These are phyloP conservation scores for Psilocybe cubensis DNA, from an alignment of 768 basidiomycete species.

Conservation along the genomic window DNA sequence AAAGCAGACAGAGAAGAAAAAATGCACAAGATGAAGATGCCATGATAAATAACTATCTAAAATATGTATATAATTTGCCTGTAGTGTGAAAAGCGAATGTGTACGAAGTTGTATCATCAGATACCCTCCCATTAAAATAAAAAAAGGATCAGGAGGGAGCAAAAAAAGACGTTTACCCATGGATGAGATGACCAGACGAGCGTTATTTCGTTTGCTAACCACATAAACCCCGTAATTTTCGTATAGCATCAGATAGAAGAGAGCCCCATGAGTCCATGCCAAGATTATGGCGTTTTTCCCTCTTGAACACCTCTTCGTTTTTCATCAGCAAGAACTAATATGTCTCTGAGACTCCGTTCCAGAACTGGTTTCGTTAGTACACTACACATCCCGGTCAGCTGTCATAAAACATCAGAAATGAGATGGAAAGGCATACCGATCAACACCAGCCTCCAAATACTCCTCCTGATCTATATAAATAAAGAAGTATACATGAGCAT, in stretches of 20 bases:
- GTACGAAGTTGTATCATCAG: not conserved
- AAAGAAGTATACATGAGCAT: conserved; percentile 3
- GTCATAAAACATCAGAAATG: not conserved
- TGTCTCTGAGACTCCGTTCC: conserved; percentile 54
- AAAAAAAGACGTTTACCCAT: not conserved
- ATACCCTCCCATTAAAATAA: not conserved
- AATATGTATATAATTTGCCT: not conserved
- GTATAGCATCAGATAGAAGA: not conserved
- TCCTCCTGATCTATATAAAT: conserved; percentile 67
- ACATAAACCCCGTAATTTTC: not conserved
- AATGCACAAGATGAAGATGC: not conserved
- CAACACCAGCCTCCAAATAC: conserved; percentile 75
- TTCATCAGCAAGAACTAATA: conserved; percentile 48
- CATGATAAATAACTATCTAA: not conserved
- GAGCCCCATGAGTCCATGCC: not conserved
- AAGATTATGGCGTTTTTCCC: conserved; percentile 5
- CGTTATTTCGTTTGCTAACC: not conserved
- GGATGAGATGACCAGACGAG: not conserved
- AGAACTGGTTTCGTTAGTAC: conserved; percentile 83
- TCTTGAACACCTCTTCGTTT: conserved; percentile 39
- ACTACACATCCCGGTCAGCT: conserved; percentile 36
- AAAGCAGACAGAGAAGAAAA: not conserved
- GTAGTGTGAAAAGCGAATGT: not conserved
- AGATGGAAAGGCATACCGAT: conserved; percentile 53
- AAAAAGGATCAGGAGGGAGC: not conserved